Base-by-base conservation (phyloP, 2,329 filamentous ascomycete species). In the Epichloe festucae region DNA sequence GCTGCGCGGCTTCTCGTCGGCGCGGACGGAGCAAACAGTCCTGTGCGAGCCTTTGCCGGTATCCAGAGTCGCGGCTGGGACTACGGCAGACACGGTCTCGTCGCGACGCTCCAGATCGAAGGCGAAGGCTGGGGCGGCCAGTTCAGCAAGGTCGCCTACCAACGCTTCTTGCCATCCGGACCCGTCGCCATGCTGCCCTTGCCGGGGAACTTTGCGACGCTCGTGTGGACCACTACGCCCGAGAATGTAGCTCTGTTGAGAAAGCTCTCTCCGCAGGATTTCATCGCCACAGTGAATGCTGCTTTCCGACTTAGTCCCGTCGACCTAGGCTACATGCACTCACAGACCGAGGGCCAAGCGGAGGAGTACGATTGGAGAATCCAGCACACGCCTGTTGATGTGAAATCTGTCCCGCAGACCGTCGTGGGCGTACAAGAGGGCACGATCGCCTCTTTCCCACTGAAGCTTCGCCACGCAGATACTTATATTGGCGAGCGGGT, bases 211-310 rank as follows among this genome's bases (percentile, higher is more conserved):
- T 78, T 81, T 64, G 84, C 90, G 4, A 90, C 89, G 0, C 74
- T 98, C 4, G 93, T 98, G 17, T 98, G 93, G 93, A 94, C 89
- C 5, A 97, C 90, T 1, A 93, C 87, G 0, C 85, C 89, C 0
- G 75, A 81, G 51, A 82, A 88, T 54, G 93, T 91, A 0, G 76
- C 85, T 0, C 75, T 84, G 51, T 75, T 98, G 41, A 96, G 95
- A 72, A 78, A 77, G 39, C 75, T 98, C 4, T 72, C 82, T 0
- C 67, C 82, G 0, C 71, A 73, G 47, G 86, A 95, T 63, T 94
- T 98, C 62, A 71, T 84, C 15, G 84, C 89, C 35, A 85, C 91
- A 77, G 87, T 98, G 58, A 97, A 98, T 63, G 89, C 91, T 1
- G 93, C 89, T 1, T 96, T 98, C 72, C 82, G 89, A 12, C 76